Base-by-base conservation (phyloP, 176 grass and related monocot genomes). In the Eleusine coracana region DNA sequence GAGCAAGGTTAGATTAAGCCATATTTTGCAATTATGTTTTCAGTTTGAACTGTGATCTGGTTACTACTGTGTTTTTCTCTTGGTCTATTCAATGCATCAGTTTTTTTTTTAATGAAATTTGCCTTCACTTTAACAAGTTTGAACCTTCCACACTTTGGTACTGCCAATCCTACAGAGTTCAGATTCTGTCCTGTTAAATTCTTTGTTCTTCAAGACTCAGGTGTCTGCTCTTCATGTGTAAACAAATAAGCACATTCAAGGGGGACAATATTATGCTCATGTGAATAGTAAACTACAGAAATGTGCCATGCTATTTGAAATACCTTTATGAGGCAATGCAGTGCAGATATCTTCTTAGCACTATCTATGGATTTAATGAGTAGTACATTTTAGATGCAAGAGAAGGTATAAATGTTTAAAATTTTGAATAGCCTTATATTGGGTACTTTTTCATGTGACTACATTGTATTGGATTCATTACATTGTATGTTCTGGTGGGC, bases 1-100 rank as follows among this genome's bases (percentile, higher is more conserved):
- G 80, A 88, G 85, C 96, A 99, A 99, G 93, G 96, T 99, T 76
- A 61, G 74, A 64, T 83, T 13, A 68, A 23, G 0, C 60, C 8
- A 3, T 49, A 5, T 66, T 85, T 31, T 76, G 56, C 59, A 78
- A 63, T 6, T 72, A 25, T 74, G 36, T 86, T 56, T 70, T 31
- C 10, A 78, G 18, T 65, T 78, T 81, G 55, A 87, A 67, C 18
- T 45, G 41, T 86, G 37, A 74, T 39, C 62, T 40, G 34, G 13
- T 75, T 72, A 36, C 17, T 76, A 5, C 7, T 80, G 36, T 44
- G 38, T 70, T 83, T 38, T 36, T 15, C 31, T 80, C 54, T 68
- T 77, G 21, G 17, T 78, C 31, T 63, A 16, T 21, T 27, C 25
- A 8, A 9, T 88, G 14, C 48, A 34, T 73, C 14, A 15, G 15